phyloP scores from a whole-genome alignment of 1,139 yeast genomes.

The Taphrina confusa region DNA sequence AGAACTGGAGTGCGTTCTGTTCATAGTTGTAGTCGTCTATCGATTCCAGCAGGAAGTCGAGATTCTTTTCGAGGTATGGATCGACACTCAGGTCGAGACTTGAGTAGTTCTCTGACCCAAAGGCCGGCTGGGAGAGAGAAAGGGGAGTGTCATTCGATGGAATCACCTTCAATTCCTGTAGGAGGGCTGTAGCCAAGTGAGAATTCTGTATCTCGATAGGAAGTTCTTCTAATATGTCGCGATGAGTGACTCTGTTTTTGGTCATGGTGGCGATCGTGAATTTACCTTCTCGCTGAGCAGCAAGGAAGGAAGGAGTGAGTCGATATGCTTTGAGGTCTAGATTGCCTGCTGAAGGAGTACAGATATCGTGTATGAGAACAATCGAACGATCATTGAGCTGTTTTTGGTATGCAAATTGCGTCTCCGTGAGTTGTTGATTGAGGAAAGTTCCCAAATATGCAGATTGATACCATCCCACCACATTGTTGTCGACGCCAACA shows the following conservation, averaged over 20 bases:
- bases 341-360: constrained; percentile 61
- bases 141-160: constrained; percentile 39
- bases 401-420: constrained; percentile 54
- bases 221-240: constrained; percentile 71
- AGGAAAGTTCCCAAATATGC: constrained; percentile 69
- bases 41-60: constrained; percentile 71
- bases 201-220: constrained; percentile 66
- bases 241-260: constrained; percentile 62
- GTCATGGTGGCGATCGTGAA: constrained; percentile 69
- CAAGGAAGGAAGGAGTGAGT: constrained; percentile 63
- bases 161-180: constrained; percentile 39
- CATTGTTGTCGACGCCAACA: constrained; percentile 69
- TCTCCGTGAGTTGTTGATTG: constrained; percentile 51
- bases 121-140: constrained; percentile 35
- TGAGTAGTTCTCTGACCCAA: constrained; percentile 44
- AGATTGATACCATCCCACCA: constrained; percentile 82
- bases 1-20: constrained; percentile 78
- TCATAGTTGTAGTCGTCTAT: constrained; percentile 79
- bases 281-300: constrained; percentile 54
- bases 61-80: constrained; percentile 51
- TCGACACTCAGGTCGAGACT: constrained; percentile 51
- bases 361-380: constrained; percentile 70
- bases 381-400: constrained; percentile 44
- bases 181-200: constrained; percentile 53
- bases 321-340: constrained; percentile 70